phyloP scores from a whole-genome alignment of 306 rosid species.

The Castanea mollissima region DNA sequence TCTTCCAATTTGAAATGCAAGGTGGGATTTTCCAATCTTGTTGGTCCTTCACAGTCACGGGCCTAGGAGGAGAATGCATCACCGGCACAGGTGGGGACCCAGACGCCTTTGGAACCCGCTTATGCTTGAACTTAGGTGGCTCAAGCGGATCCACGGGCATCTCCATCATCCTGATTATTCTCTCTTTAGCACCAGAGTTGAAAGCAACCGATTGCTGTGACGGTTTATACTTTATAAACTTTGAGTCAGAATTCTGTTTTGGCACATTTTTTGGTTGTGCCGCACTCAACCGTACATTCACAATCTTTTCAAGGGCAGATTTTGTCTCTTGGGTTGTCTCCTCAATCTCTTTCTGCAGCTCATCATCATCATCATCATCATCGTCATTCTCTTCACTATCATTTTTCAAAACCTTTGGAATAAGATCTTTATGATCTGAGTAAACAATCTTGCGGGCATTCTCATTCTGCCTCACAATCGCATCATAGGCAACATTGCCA shows the following conservation, averaged over 20 bases:
- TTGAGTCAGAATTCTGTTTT: conserved; percentile 59
- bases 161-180: conserved; percentile 87
- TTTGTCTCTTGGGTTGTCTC: conserved; percentile 78
- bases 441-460: conserved; percentile 74
- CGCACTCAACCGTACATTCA: conserved; percentile 74
- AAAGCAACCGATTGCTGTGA: conserved; percentile 82
- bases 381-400: conserved; percentile 35
- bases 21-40: conserved; percentile 97
- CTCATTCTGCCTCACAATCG: conserved; percentile 82
- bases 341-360: conserved; percentile 58
- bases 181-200: conserved; percentile 84
- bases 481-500: conserved; percentile 84
- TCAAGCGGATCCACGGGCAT: conserved; percentile 95
- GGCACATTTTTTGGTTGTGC: conserved; percentile 88
- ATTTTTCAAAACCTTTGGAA: conserved; percentile 64
- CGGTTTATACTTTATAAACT: conserved; percentile 84
- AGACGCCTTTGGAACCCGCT: conserved; percentile 86
- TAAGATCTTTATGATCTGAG: conserved; percentile 68
- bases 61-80: conserved; percentile 92
- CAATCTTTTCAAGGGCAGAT: conserved; percentile 82
- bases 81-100: conserved; percentile 92
- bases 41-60: conserved; percentile 87
- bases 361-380: conserved; percentile 54
- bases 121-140: conserved; percentile 91
- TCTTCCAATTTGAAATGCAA: conserved; percentile 93